Percentiles rank a stretch among this genome's conserved stretches.
Conservation (phyloP, 129 eudicot species). For the Glebionis coronaria region DNA sequence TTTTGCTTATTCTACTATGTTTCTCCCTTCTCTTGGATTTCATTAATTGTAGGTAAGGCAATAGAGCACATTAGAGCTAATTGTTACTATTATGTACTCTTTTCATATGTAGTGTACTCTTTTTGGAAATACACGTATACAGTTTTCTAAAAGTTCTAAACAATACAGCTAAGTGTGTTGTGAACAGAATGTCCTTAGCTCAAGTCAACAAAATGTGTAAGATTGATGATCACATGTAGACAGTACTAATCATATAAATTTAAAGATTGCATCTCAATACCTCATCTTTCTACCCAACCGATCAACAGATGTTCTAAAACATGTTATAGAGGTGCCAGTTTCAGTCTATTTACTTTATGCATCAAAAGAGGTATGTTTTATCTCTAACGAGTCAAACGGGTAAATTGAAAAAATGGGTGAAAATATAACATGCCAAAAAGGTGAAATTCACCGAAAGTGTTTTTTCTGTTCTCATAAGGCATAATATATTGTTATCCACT, state of each 20-base stretch:
- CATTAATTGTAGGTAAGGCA: not conserved
- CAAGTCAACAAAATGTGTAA: not conserved
- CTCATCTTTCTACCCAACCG: not conserved
- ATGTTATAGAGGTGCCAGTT: not conserved
- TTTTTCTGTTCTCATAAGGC: no score
- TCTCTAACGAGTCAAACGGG: not conserved
- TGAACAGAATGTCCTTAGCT: not conserved
- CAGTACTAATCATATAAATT: not conserved
- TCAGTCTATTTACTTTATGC: not conserved
- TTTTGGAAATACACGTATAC: not conserved
- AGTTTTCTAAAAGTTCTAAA: not conserved
- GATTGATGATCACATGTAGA: not conserved
- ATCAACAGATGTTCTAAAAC: not conserved
- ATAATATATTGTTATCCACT: no score
- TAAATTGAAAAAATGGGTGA: not conserved
- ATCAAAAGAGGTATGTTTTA: not conserved
- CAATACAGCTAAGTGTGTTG: not conserved
- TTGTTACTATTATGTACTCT: no score
- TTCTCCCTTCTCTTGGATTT: slow-evolving; percentile 7
- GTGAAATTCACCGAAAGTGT: no score
- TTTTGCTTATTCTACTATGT: not conserved
- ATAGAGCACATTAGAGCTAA: not conserved
- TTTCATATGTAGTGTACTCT: not conserved
- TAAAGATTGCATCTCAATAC: not conserved
- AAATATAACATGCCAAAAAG: no score